Evolutionary conservation across 2,329 filamentous ascomycete genomes (phyloP).

Genomic region (Fusarium siculi): DNA sequence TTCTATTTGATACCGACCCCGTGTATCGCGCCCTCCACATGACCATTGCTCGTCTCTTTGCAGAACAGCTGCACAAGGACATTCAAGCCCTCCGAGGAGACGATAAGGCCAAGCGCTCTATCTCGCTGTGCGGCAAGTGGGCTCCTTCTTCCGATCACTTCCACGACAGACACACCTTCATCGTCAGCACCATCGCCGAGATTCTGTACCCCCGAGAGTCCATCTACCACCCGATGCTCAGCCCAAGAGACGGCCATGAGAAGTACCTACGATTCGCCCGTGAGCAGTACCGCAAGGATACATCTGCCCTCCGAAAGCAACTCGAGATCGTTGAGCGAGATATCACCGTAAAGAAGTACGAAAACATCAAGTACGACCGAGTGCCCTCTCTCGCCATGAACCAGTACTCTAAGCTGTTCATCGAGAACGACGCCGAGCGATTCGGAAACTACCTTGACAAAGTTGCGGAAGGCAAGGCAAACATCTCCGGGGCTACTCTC

Average conservation of each 20-base stretch:
- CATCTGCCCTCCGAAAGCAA: conserved; percentile 63
- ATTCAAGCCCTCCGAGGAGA: conserved; percentile 52
- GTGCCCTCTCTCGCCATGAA: conserved; percentile 68
- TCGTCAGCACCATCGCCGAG: conserved; percentile 68
- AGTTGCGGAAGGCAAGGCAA: conserved; percentile 59
- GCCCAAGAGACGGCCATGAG: conserved; percentile 55
- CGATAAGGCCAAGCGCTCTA: conserved; percentile 53
- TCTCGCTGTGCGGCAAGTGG: conserved; percentile 71
- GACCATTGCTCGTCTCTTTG: conserved; percentile 65
- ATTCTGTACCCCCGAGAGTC: conserved; percentile 56
- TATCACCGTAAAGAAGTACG: conserved; percentile 57
- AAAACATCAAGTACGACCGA: conserved; percentile 65
- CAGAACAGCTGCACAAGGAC: conserved; percentile 63
- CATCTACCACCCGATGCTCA: conserved; percentile 42
- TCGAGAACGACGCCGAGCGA: conserved; percentile 59
- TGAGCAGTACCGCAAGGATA: conserved; percentile 62
- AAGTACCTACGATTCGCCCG: conserved; percentile 65
- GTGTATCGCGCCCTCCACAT: conserved; percentile 65
- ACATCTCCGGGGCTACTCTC: conserved; percentile 66
- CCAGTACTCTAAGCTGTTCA: conserved; percentile 60
- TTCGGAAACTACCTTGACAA: conserved; percentile 62
- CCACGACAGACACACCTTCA: conserved; percentile 68
- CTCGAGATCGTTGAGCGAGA: conserved; percentile 64
- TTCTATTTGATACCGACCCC: conserved; percentile 54
- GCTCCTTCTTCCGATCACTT: conserved; percentile 64